Base-by-base conservation (phyloP, 495 filamentous ascomycete species). In the Aspergillus incahuasiensis region DNA sequence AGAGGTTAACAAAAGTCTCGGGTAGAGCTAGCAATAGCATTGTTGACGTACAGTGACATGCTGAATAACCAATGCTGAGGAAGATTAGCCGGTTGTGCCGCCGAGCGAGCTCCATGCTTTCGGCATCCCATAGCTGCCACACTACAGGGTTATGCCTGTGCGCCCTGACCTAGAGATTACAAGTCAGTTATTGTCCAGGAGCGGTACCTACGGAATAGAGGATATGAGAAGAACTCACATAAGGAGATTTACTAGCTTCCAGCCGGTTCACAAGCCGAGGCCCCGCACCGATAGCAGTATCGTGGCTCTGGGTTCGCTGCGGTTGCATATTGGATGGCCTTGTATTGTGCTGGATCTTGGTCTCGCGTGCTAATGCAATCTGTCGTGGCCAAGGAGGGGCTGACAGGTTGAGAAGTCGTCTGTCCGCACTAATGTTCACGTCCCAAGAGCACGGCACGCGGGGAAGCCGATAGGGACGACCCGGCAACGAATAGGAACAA, bases 31-130 rank as follows among this genome's bases (percentile, higher is more conserved):
- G 19, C 9, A 30, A 35, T 41, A 39, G 13, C n/a, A 39, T 69
- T 86, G 62, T 71, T 94, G 40, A 48, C n/a, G 45, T 60, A 60
- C 58, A 94, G 71, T 98, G 95, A 73, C 94, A 97, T 30, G 94
- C 91, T 2, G 89, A 86, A 73, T 96, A 97, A 21, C 94, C 94
- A 66, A 97, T 95, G 67, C 92, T 96, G 53, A 97, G 79, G 68
- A 97, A 97, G 32, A 98, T 82, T 52, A 96, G 78, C 57, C 87
- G 87, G 67, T 97, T 94, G 61, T 88, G 78, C 54, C 79, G 82
- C 69, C 82, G 84, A 9, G 95, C 94, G 49, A 91, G 79, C 48
- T 73, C 78, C 52, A 97, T 79, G 25, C 91, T 79, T 64, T 90
- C 85, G 19, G 85, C 77, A 61, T 85, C 84, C 84, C 95, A 92